These are phyloP conservation scores for Dorcoceras hygrometricum DNA, from an alignment of 257 asterid species.

Conservation along the genomic window DNA sequence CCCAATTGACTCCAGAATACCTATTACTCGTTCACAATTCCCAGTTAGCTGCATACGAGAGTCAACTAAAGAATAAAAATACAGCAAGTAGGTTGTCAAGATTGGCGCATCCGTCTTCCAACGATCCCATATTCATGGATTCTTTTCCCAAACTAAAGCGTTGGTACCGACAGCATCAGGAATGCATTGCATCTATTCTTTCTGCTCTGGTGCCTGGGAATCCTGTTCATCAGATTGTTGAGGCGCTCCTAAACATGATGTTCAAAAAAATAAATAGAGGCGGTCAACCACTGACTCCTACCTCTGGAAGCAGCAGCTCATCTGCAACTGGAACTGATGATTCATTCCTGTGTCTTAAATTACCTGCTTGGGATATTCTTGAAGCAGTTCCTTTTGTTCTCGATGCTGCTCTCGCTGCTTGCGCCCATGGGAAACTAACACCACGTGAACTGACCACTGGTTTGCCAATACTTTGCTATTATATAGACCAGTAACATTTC, in stretches of 20 bases:
- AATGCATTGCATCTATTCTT: conserved; percentile 79
- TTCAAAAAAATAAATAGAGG: conserved; percentile 70
- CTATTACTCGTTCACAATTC: conserved; percentile 72
- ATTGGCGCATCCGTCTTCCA: conserved; percentile 48
- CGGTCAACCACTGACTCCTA: conserved; percentile 54
- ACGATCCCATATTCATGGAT: conserved; percentile 69
- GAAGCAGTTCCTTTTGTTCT: conserved; percentile 97
- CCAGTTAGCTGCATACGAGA: conserved; percentile 54
- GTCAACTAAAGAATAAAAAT: conserved; percentile 42
- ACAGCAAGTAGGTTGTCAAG: conserved; percentile 50
- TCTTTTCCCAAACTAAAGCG: conserved; percentile 84
- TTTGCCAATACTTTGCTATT: conserved; percentile 30
- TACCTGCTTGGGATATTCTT: conserved; percentile 99
- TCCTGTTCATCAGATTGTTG: conserved; percentile 85
- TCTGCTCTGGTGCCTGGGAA: conserved; percentile 88
- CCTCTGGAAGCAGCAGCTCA: conserved; percentile 77
- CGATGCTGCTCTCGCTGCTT: conserved; percentile 95
- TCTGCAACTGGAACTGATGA: conserved; percentile 75
- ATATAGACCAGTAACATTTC: conserved; percentile 15
- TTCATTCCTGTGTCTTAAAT: conserved; percentile 51
- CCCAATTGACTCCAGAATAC: conserved; percentile 79
- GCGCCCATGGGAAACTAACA: conserved; percentile 82
- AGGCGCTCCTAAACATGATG: conserved; percentile 80
- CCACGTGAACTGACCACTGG: conserved; percentile 98
- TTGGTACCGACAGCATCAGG: conserved; percentile 90